These are phyloP conservation scores for Fusarium tricinctum DNA, from an alignment of 2,329 filamentous ascomycete species.

Conservation along the genomic window DNA sequence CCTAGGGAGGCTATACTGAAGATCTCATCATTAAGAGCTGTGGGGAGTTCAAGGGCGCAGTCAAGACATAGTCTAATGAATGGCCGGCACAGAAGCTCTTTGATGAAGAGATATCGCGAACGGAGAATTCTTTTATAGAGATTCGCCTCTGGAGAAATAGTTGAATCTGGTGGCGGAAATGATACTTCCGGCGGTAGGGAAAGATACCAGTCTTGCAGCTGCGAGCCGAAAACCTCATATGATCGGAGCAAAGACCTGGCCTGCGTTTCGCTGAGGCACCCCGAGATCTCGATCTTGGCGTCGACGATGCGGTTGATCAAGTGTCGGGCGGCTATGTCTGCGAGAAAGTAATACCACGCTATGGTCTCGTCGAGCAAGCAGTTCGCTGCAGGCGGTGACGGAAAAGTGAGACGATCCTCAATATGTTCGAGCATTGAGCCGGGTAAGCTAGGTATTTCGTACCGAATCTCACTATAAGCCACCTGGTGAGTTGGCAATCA, in stretches of 20 bases:
- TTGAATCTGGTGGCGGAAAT: not conserved
- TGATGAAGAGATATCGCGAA: constrained; percentile 5
- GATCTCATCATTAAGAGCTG: not conserved
- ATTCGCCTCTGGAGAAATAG: not conserved
- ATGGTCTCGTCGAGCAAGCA: not conserved
- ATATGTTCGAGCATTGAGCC: not conserved
- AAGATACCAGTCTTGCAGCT: not conserved
- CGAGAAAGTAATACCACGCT: constrained; percentile 23
- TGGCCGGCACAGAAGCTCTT: constrained; percentile 8
- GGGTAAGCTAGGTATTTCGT: not conserved
- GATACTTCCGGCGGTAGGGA: not conserved
- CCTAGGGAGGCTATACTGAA: not conserved
- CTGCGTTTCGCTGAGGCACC: not conserved
- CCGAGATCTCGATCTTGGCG: not conserved
- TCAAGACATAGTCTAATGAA: constrained; percentile 8
- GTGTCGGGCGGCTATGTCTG: constrained; percentile 22
- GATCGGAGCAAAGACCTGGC: not conserved
- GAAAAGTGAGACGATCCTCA: not conserved
- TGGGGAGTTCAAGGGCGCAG: not conserved
- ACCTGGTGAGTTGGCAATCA: not conserved
- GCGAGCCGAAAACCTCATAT: not conserved
- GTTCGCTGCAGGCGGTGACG: not conserved
- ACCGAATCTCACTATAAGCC: not conserved
- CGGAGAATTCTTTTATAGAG: not conserved
- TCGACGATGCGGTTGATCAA: constrained; percentile 13